These are phyloP conservation scores for Fraxinus xanthoxyloides DNA, from an alignment of 305 asterid genomes.

Conservation along the genomic window DNA sequence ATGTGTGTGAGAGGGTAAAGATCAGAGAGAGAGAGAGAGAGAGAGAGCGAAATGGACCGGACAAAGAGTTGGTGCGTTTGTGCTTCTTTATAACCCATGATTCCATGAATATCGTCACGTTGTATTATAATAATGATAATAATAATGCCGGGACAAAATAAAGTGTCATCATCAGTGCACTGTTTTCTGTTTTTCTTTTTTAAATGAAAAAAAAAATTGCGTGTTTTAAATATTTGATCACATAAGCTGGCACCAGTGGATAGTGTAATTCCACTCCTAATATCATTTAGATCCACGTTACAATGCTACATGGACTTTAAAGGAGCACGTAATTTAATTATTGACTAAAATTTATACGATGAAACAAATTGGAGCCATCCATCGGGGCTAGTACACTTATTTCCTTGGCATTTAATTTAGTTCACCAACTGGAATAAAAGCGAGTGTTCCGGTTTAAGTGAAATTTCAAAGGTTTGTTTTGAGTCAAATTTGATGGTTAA, in stretches of 20 bases:
- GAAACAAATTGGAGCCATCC: background rate
- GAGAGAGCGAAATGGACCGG: background rate
- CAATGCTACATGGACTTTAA: background rate
- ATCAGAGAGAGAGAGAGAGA: background rate
- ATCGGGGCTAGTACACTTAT: background rate
- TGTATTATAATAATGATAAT: background rate
- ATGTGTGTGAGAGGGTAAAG: background rate
- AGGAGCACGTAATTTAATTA: background rate
- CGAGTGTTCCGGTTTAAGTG: too few species aligned
- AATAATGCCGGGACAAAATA: background rate
- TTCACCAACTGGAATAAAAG: background rate
- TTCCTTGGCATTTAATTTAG: background rate
- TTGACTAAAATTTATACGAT: background rate
- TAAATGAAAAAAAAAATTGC: background rate
- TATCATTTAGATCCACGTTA: background rate
- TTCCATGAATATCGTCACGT: background rate
- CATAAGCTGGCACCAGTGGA: background rate
- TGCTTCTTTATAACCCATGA: background rate
- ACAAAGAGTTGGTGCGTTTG: background rate
- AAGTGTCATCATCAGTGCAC: background rate
- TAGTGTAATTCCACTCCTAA: background rate
- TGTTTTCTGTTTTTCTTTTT: background rate
- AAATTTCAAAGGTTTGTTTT: too few species aligned
- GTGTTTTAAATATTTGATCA: background rate
- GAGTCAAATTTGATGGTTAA: too few species aligned